A percentile compares a stretch with the other conserved stretches of the same genome.
Conservation (phyloP, 495 filamentous ascomycete species). For the Aspergillus hancockii region DNA sequence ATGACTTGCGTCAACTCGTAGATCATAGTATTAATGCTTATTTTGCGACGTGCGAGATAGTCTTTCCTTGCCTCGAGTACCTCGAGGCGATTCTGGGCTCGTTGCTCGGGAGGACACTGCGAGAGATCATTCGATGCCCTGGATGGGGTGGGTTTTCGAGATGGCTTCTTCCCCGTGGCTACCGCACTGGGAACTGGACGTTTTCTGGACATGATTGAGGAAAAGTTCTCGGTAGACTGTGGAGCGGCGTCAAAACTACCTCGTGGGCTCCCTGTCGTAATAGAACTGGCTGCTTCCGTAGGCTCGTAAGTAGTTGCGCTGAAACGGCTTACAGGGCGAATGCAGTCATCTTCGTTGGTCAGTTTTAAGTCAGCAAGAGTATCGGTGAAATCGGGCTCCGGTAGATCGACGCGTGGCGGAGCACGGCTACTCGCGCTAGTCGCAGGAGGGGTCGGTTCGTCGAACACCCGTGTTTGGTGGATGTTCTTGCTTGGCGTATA, state of each 20-base stretch:
- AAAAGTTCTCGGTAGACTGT: slow-evolving; percentile 35
- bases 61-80: slow-evolving; percentile 67
- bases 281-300: slow-evolving; percentile 37
- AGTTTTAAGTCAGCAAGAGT: slow-evolving; percentile 30
- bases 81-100: slow-evolving; percentile 61
- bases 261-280: slow-evolving; percentile 39
- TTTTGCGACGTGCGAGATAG: slow-evolving; percentile 62
- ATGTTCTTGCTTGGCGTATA: slow-evolving; percentile 8
- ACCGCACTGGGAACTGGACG: slow-evolving; percentile 46
- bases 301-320: slow-evolving; percentile 73
- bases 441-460: slow-evolving; percentile 9
- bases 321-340: slow-evolving; percentile 66
- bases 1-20: slow-evolving; percentile 67
- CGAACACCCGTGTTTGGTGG: slow-evolving; percentile 13
- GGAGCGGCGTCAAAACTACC: slow-evolving; percentile 38
- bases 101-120: slow-evolving; percentile 57
- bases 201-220: slow-evolving; percentile 50
- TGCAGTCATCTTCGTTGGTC: slow-evolving; percentile 18
- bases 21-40: slow-evolving; percentile 71
- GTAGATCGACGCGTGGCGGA: slow-evolving; percentile 29
- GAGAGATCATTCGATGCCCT: slow-evolving; percentile 52
- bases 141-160: slow-evolving; percentile 56
- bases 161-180: slow-evolving; percentile 45
- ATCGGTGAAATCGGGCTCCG: slow-evolving; percentile 23
- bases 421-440: slow-evolving; percentile 16